Evolutionary conservation across 495 filamentous ascomycete species (phyloP), one percentile per base, ranked within the genome.

Genomic region (Aspergillus panamensis): DNA sequence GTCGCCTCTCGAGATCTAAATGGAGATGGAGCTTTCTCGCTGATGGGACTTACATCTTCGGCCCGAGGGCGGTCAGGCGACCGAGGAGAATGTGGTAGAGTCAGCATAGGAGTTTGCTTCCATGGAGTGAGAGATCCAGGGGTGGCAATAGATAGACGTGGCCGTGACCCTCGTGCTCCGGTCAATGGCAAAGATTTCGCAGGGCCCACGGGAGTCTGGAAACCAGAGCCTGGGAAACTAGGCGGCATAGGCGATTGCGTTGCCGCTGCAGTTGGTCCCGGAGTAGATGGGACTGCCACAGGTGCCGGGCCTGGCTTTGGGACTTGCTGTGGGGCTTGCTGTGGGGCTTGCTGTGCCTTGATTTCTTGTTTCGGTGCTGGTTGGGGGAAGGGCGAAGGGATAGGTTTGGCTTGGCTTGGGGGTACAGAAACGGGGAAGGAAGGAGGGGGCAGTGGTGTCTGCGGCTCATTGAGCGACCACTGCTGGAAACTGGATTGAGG

Each of bases 11-110:
- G 66, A 20, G 61, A 67, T 19, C 75, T 73, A 47, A 68, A 52
- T 3, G 74, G 72, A 13, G 79, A 81, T 21, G 69, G 69, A 6
- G 69, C 76, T 35, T 65, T 70, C 17, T 82, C 80, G 53, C 80
- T 82, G 48, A 82, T 80, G 0, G 80, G 80, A 64, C 80, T 82
- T 8, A 82, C 73, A 55, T 79, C 78, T 40, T 77, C 78, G 9
- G 71, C 76, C 6, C 67, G 67, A 53, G 80, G 80, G 5, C 77
- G 71, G 50, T 69, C 64, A 7, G 80, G 79, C 20, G 80, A 81
- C 25, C 65, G 64, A 31, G 77, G 75, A 8, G 77, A 76, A 5
- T 67, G 52, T 5, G 76, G 69, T 35, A 80, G 63, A 6, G 69
- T 77, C 53, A 71, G 35, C 19, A 65, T 66, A 10, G 73, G 73